Evolutionary conservation across 768 basidiomycete genomes (phyloP), one percentile per base, ranked within the genome.

Genomic region (Crassisporium funariophilum): DNA sequence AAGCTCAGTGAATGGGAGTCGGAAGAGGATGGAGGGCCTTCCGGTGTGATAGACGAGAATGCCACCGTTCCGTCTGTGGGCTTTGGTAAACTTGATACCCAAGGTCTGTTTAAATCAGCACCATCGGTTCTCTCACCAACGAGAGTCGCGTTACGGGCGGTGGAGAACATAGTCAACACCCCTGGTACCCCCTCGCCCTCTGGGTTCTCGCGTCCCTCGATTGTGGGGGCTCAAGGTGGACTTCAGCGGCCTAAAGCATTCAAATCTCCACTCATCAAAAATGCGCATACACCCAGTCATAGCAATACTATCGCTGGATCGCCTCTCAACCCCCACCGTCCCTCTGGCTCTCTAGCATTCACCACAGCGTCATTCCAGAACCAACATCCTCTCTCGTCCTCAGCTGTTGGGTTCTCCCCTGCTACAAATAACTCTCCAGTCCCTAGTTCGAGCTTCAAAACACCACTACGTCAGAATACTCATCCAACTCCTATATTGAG

Each of bases 1-100:
- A 78, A 71, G 52, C 67, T 83, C 58, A 67, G 64, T 20, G 63
- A 69, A 19, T 83, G 80, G 81, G 62, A 71, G 27, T 67, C 71
- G 34, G n/a, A n/a, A n/a, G 71, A 73, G n/a, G 63, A 67, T 9
- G 49, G 41, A 9, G 27, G 46, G 23, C 35, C 35, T 15, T 23
- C 23, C 11, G 24, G 21, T 15, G 12, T 9, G 15, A 50, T 34
- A 4, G 33, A 46, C 22, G 69, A 64, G 45, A 70, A 68, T 41
- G 24, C 46, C 16, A 33, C 34, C 41, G 34, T 4, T 23, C 39
- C 49, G 27, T 44, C 53, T n/a, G 38, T 17, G 22, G 19, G 27
- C 16, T 5, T 11, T 15, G 16, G 31, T 15, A 40, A 31, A 17
- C 16, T 15, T 13, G 38, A 4, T 8, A 6, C 8, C 23, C n/a